Evolutionary conservation across 1,284 basidiomycete genomes (phyloP).

Genomic region (Sanghuangporus weigelae): DNA sequence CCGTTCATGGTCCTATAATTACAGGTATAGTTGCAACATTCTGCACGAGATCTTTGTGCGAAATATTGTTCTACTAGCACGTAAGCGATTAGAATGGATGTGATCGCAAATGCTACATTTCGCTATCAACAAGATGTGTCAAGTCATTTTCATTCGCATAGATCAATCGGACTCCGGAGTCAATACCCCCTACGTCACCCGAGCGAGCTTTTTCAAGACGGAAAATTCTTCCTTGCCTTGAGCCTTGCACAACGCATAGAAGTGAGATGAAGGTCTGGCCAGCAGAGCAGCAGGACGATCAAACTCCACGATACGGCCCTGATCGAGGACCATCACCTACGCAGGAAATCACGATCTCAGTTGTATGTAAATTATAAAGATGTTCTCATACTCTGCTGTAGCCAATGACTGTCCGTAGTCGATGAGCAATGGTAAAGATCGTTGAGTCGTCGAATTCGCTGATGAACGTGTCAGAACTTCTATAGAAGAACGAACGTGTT

Average conservation of each 20-base stretch:
- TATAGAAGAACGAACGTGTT: conserved; percentile 28
- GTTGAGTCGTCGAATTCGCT: conserved; percentile 54
- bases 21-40: too few relatives aligned
- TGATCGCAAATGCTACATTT: too few relatives aligned
- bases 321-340: conserved; percentile 83
- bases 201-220: conserved; percentile 63
- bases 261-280: conserved; percentile 58
- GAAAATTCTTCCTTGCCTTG: conserved; percentile 79
- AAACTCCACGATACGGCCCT: conserved; percentile 80
- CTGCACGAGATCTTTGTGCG: too few relatives aligned
- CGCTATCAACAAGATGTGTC: neutral
- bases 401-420: conserved; percentile 60
- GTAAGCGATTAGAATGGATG: too few relatives aligned
- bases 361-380: neutral
- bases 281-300: conserved; percentile 72
- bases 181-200: conserved; percentile 21
- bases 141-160: neutral
- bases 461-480: conserved; percentile 25
- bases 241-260: conserved; percentile 77
- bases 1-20: too few relatives aligned
- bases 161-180: neutral
- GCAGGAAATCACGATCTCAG: conserved; percentile 2
- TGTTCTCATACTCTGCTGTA: conserved; percentile 43
- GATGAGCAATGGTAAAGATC: conserved; percentile 57
- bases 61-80: too few relatives aligned